A percentile compares a stretch with the other conserved stretches of the same genome.
phyloP scores from a whole-genome alignment of 2,329 filamentous ascomycete species.

The Xylariaceae sp. region DNA sequence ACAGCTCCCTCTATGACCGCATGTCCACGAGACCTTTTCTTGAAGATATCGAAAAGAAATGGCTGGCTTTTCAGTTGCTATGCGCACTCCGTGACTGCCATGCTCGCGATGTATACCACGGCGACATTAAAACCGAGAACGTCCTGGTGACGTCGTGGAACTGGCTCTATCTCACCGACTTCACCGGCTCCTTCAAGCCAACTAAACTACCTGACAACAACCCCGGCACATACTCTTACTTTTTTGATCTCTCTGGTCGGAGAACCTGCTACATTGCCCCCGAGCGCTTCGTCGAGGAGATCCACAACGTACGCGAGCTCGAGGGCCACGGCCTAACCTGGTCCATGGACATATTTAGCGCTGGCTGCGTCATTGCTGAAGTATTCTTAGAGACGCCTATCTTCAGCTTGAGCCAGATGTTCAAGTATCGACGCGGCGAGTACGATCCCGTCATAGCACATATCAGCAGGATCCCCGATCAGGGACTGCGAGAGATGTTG shows the following conservation, averaged over 20 bases:
- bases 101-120: slow-evolving; percentile 83
- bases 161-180: slow-evolving; percentile 97
- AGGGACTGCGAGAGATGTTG: slow-evolving; percentile 82
- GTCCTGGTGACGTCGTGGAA: slow-evolving; percentile 98
- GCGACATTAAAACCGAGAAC: slow-evolving; percentile 98
- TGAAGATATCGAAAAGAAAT: slow-evolving; percentile 98
- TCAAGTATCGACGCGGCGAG: slow-evolving; percentile 87
- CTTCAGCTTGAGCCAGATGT: slow-evolving; percentile 95
- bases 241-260: slow-evolving; percentile 88
- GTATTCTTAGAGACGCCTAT: slow-evolving; percentile 92
- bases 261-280: slow-evolving; percentile 94
- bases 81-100: slow-evolving; percentile 92
- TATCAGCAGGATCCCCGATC: slow-evolving; percentile 81
- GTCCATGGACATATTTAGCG: slow-evolving; percentile 99
- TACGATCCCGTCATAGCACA: slow-evolving; percentile 83
- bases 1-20: slow-evolving; percentile 95
- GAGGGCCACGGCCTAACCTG: slow-evolving; percentile 62
- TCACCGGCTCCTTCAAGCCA: slow-evolving; percentile 92
- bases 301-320: slow-evolving; percentile 46
- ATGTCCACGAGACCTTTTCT: slow-evolving; percentile 94
- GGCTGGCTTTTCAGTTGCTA: slow-evolving; percentile 92
- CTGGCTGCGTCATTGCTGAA: slow-evolving; percentile 94
- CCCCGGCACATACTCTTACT: slow-evolving; percentile 95
- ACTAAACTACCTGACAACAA: slow-evolving; percentile 93
- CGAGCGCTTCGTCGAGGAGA: slow-evolving; percentile 70